Conservation (phyloP, 371 early-diverging fungal species). For the Fennellomyces sp. region DNA sequence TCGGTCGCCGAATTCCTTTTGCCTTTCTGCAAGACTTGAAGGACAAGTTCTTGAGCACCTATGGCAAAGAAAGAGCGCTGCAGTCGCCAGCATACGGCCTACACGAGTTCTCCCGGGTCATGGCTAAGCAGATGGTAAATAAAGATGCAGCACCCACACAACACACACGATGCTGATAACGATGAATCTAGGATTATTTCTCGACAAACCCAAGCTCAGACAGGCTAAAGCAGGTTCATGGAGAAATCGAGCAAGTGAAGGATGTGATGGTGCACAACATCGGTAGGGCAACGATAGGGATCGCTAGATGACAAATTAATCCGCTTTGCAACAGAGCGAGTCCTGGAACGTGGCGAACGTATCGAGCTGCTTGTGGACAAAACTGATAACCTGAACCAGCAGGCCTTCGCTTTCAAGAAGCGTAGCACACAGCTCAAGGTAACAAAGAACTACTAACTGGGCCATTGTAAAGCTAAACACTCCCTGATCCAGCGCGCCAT, state of each 20-base stretch:
- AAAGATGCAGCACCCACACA: constrained; percentile 1
- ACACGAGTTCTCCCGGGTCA: constrained; percentile 80
- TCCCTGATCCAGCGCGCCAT: constrained; percentile 59
- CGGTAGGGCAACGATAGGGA: constrained; percentile 38
- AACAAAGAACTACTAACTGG: too few relatives aligned
- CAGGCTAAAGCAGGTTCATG: constrained; percentile 81
- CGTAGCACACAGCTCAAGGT: constrained; percentile 85
- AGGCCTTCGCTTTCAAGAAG: constrained; percentile 89
- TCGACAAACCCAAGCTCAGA: constrained; percentile 77
- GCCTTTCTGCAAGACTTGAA: constrained; percentile 87
- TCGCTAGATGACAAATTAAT: background rate
- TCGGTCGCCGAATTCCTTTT: constrained; percentile 89
- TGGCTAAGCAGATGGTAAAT: constrained; percentile 81
- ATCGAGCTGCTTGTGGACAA: constrained; percentile 92
- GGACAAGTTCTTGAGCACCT: constrained; percentile 63
- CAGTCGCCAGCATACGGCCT: constrained; percentile 76
- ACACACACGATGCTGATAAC: background rate
- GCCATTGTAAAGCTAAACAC: too few relatives aligned
- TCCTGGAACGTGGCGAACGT: constrained; percentile 89
- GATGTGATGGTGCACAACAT: constrained; percentile 96
- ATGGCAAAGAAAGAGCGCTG: constrained; percentile 59
- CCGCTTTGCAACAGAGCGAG: constrained; percentile 60
- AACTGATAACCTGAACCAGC: constrained; percentile 86
- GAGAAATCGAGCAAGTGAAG: constrained; percentile 91
- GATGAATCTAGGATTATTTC: constrained; percentile 65